These are phyloP conservation scores for Nemania abortiva DNA, from an alignment of 2,329 filamentous ascomycete genomes.

Conservation along the genomic window DNA sequence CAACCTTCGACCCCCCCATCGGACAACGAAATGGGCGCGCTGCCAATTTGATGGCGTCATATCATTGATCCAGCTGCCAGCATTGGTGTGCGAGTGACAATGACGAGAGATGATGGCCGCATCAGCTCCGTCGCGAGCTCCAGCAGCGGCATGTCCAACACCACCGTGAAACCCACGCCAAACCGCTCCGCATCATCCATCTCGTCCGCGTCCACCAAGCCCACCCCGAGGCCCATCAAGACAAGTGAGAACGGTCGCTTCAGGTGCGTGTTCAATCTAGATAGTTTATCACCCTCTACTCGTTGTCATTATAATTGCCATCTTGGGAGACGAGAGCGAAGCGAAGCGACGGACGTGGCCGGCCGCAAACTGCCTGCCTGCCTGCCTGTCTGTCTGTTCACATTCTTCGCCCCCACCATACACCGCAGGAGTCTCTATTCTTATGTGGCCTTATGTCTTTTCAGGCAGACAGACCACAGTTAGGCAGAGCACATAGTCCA, in stretches of 20 bases:
- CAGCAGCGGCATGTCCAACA: constrained; percentile 74
- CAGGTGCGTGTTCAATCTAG: constrained; percentile 54
- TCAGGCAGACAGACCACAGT: neutral
- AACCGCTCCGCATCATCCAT: constrained; percentile 52
- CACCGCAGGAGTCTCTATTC: constrained; percentile 7
- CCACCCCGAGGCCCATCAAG: constrained; percentile 64
- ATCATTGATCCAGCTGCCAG: constrained; percentile 46
- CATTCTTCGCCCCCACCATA: constrained; percentile 27
- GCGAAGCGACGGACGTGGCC: neutral
- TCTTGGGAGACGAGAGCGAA: neutral
- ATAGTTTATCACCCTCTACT: constrained; percentile 1
- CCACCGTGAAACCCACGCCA: constrained; percentile 67
- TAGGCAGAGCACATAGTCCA: neutral
- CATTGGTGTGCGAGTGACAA: constrained; percentile 57
- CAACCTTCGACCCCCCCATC: constrained; percentile 8
- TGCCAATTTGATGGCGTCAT: constrained; percentile 48
- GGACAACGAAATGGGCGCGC: constrained; percentile 41
- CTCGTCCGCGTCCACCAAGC: constrained; percentile 49
- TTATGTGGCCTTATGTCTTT: neutral
- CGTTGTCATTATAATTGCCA: no score
- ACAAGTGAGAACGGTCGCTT: constrained; percentile 65
- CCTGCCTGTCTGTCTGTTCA: neutral
- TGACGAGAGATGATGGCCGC: constrained; percentile 77
- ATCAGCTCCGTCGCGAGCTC: constrained; percentile 75
- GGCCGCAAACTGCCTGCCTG: constrained; percentile 1